Evolutionary conservation across 2,329 filamentous ascomycete genomes (phyloP).

Genomic region (Epichloe typhina): DNA sequence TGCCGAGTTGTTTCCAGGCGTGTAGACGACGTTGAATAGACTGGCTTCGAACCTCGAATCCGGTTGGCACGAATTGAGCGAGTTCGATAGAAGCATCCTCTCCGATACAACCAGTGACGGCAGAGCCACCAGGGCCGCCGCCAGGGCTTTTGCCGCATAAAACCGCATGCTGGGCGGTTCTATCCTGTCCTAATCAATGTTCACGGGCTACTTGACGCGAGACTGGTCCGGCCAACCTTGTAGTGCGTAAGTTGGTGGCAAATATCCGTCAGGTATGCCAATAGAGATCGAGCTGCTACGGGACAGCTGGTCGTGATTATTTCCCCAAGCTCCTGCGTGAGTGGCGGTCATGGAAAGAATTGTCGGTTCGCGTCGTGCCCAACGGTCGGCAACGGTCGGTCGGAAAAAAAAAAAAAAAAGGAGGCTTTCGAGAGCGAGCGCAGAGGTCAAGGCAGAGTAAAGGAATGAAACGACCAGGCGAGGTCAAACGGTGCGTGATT

Average conservation of each 20-base stretch:
- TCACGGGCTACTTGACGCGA: background rate
- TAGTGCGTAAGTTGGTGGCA: too few relatives aligned
- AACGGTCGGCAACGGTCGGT: background rate
- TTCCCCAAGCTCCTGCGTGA: background rate
- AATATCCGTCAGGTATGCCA: too few relatives aligned
- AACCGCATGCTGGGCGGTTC: constrained; percentile 1
- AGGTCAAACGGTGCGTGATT: background rate
- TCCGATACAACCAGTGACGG: constrained; percentile 4
- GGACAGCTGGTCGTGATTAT: too few relatives aligned
- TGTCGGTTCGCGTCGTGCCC: background rate
- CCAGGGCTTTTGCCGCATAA: background rate
- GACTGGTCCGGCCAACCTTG: too few relatives aligned
- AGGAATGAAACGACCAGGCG: background rate
- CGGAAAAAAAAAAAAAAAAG: background rate
- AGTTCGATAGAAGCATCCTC: constrained; percentile 34
- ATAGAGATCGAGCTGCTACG: too few relatives aligned
- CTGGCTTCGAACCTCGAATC: constrained; percentile 72
- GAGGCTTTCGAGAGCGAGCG: background rate
- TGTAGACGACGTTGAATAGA: constrained; percentile 68
- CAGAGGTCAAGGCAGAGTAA: background rate
- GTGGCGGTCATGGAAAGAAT: background rate
- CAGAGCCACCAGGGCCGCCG: constrained; percentile 1
- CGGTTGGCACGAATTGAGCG: constrained; percentile 64
- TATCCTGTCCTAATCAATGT: background rate
- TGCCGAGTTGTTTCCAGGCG: constrained; percentile 54